Conservation (phyloP, 2,329 filamentous ascomycete genomes). For the Talaromyces marneffei region DNA sequence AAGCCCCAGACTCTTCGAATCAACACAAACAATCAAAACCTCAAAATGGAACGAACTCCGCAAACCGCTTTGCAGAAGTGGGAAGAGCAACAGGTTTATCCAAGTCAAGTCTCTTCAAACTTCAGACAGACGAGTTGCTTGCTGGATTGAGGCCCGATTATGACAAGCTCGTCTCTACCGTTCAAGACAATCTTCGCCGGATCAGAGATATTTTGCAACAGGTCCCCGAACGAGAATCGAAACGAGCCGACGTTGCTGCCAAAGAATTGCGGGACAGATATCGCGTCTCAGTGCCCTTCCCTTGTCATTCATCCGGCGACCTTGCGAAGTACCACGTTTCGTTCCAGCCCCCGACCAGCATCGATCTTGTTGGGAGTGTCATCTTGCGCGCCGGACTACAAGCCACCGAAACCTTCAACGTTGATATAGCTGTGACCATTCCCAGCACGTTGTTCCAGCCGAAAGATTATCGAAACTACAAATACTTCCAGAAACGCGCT, state of each 20-base stretch:
- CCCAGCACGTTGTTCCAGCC: constrained; percentile 75
- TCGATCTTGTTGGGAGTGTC: constrained; percentile 89
- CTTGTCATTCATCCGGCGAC: constrained; percentile 67
- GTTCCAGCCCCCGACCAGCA: constrained; percentile 66
- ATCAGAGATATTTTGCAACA: constrained; percentile 54
- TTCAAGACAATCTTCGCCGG: constrained; percentile 50
- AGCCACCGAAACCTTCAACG: constrained; percentile 46
- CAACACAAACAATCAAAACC: constrained; percentile 14
- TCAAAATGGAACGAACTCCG: not conserved
- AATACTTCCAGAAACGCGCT: constrained; percentile 90
- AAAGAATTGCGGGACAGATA: constrained; percentile 60
- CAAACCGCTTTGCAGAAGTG: constrained; percentile 27
- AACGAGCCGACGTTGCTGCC: constrained; percentile 59
- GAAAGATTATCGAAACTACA: constrained; percentile 87
- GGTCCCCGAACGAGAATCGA: constrained; percentile 47
- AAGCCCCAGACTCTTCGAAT: not conserved
- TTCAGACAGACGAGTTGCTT: constrained; percentile 61
- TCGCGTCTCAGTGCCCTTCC: constrained; percentile 73
- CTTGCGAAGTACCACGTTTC: constrained; percentile 77
- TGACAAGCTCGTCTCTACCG: constrained; percentile 49
- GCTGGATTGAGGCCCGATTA: constrained; percentile 53
- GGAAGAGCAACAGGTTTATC: constrained; percentile 48
- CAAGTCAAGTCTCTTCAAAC: constrained; percentile 62
- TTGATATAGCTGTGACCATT: constrained; percentile 87
- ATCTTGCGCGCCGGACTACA: constrained; percentile 68